phyloP scores from a whole-genome alignment of 2,329 filamentous ascomycete genomes.

The Hymenoscyphus scutula region DNA sequence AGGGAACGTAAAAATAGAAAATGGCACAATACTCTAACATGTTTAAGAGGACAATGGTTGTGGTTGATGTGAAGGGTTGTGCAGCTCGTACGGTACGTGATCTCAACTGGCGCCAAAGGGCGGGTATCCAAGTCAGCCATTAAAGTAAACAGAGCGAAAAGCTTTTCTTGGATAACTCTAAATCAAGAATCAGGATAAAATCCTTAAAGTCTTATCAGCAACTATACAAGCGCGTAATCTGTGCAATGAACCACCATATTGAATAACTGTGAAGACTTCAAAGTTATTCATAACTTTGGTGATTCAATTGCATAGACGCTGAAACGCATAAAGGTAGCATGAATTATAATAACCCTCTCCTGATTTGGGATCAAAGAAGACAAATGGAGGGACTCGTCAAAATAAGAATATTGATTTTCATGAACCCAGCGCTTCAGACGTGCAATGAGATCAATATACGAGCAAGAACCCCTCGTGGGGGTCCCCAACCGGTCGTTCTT shows the following conservation, averaged over 20 bases:
- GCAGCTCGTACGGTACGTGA: neutral
- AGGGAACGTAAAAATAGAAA: neutral
- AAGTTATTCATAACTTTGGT: neutral
- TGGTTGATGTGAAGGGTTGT: neutral
- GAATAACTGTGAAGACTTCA: neutral
- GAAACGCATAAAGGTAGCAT: neutral
- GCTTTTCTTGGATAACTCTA: neutral
- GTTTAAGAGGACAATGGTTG: neutral
- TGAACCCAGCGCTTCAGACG: neutral
- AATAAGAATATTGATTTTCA: slow-evolving; percentile 1
- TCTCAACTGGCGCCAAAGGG: neutral
- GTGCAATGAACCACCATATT: neutral
- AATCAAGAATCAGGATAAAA: no score
- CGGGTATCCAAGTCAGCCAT: neutral
- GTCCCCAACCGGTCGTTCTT: neutral
- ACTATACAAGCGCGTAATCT: neutral
- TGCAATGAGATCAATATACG: neutral
- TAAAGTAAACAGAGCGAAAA: neutral
- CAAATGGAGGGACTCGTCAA: neutral
- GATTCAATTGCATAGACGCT: neutral
- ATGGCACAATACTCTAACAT: neutral
- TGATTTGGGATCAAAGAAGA: neutral
- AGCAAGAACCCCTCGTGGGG: neutral
- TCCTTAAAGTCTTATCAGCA: neutral
- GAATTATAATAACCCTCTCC: neutral